These are phyloP conservation scores for Flagelloscypha sp. DNA, from an alignment of 768 basidiomycete genomes.

Conservation along the genomic window DNA sequence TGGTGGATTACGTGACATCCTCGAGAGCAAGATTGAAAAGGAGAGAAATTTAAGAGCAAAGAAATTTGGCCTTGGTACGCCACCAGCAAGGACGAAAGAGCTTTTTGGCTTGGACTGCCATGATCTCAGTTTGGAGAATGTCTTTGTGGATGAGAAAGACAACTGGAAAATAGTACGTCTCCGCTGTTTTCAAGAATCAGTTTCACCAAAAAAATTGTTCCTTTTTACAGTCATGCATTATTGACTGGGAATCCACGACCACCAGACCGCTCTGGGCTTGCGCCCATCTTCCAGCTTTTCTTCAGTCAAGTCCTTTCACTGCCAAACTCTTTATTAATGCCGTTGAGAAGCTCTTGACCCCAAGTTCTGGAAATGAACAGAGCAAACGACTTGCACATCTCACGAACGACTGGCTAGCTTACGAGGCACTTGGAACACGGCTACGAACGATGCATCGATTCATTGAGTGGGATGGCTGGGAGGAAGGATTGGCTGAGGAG, in stretches of 20 bases:
- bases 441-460: slow-evolving; percentile 74
- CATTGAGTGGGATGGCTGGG: slow-evolving; percentile 88
- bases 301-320: slow-evolving; percentile 71
- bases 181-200: background rate
- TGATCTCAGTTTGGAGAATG: slow-evolving; percentile 77
- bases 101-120: slow-evolving; percentile 80
- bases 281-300: slow-evolving; percentile 74
- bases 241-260: slow-evolving; percentile 90
- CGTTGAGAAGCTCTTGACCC: slow-evolving; percentile 38
- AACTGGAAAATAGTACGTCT: slow-evolving; percentile 60
- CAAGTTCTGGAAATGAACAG: slow-evolving; percentile 17
- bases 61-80: too few relatives aligned
- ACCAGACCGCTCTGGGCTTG: slow-evolving; percentile 80
- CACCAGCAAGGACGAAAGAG: too few relatives aligned
- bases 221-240: slow-evolving; percentile 61
- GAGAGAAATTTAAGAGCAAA: too few relatives aligned
- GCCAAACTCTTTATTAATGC: slow-evolving; percentile 62
- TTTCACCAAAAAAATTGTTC: slow-evolving; percentile 2
- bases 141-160: slow-evolving; percentile 71
- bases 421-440: slow-evolving; percentile 56
- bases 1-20: too few relatives aligned
- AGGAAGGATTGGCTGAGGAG: slow-evolving; percentile 70
- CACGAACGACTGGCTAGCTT: slow-evolving; percentile 66
- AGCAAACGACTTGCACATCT: slow-evolving; percentile 31
- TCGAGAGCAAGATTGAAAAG: too few relatives aligned